Conservation (phyloP, 2,329 filamentous ascomycete genomes). For the Fusarium dlaminii region DNA sequence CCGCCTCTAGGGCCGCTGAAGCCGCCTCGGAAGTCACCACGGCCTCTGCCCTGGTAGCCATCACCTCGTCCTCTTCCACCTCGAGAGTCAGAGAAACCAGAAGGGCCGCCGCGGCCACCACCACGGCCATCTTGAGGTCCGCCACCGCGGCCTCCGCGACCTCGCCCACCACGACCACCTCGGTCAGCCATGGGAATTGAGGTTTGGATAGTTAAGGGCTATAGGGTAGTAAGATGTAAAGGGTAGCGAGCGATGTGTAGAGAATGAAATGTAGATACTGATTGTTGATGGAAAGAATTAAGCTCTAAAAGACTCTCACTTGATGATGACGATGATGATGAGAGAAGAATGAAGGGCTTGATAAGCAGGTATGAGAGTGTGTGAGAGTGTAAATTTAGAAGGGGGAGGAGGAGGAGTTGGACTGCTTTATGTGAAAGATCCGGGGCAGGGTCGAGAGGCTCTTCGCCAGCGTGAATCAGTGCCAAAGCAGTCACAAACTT, state of each 20-base stretch:
- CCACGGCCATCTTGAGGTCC: constrained; percentile 28
- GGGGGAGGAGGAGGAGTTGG: background rate
- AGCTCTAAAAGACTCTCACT: background rate
- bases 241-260: background rate
- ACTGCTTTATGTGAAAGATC: constrained; percentile 6
- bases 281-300: background rate
- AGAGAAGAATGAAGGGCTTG: background rate
- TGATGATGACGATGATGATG: background rate
- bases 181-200: constrained; percentile 40
- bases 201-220: background rate
- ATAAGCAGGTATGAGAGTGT: background rate
- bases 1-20: constrained; percentile 27
- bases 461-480: constrained; percentile 4
- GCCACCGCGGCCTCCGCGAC: constrained; percentile 32
- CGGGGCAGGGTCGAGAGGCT: background rate
- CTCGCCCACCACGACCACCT: constrained; percentile 35
- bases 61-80: constrained; percentile 37
- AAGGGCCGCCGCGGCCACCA: constrained; percentile 15
- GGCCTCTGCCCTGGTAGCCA: background rate
- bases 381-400: background rate
- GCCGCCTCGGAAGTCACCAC: constrained; percentile 25
- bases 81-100: constrained; percentile 17
- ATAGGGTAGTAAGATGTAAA: background rate
- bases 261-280: background rate
- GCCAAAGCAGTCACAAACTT: background rate